These are phyloP conservation scores for Fusarium torulosum DNA, from an alignment of 2,329 filamentous ascomycete genomes.

Conservation along the genomic window DNA sequence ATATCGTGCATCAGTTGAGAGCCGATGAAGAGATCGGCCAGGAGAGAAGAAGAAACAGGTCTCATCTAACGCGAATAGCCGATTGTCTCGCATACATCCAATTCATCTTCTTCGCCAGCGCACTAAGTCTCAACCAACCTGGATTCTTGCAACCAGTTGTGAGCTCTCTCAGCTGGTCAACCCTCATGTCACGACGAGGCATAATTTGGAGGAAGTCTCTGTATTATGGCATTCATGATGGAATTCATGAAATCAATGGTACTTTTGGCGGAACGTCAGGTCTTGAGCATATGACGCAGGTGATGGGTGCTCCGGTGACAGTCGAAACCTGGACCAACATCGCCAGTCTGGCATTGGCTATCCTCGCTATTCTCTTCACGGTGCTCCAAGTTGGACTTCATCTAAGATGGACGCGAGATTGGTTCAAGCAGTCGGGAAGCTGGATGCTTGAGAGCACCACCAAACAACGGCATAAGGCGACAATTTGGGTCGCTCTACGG, in stretches of 20 bases:
- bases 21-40: slow-evolving; percentile 26
- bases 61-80: slow-evolving; percentile 44
- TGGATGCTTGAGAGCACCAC: slow-evolving; percentile 28
- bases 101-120: slow-evolving; percentile 77
- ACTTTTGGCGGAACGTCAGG: slow-evolving; percentile 69
- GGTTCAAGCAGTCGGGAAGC: slow-evolving; percentile 53
- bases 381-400: slow-evolving; percentile 58
- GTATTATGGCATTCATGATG: slow-evolving; percentile 58
- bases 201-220: slow-evolving; percentile 38
- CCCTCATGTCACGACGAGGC: slow-evolving; percentile 68
- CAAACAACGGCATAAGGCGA: slow-evolving; percentile 56
- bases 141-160: slow-evolving; percentile 79
- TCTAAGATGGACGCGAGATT: slow-evolving; percentile 56
- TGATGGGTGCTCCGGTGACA: slow-evolving; percentile 73
- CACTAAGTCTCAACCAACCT: slow-evolving; percentile 77
- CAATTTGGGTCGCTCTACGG: slow-evolving; percentile 66
- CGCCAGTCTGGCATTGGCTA: slow-evolving; percentile 71
- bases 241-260: slow-evolving; percentile 75
- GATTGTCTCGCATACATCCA: slow-evolving; percentile 82
- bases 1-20: slow-evolving; percentile 11
- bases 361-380: slow-evolving; percentile 70
- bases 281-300: slow-evolving; percentile 74
- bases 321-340: slow-evolving; percentile 77
- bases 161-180: slow-evolving; percentile 75
- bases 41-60: slow-evolving; percentile 7